phyloP scores from a whole-genome alignment of 1,284 basidiomycete species.

The Malassezia globosa region DNA sequence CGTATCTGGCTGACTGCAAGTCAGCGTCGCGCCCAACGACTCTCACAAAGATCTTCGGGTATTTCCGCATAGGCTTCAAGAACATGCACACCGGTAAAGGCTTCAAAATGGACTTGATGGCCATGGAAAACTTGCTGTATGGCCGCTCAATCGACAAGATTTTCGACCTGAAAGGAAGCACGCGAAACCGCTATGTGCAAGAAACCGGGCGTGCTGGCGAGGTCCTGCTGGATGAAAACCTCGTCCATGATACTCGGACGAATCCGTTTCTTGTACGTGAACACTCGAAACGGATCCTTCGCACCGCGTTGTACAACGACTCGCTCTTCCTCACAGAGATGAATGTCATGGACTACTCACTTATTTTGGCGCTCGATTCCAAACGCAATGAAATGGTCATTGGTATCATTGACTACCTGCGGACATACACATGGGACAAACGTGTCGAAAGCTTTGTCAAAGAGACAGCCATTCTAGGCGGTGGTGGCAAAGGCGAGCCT shows the following conservation, averaged over 20 bases:
- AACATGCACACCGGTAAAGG: slow-evolving; percentile 67
- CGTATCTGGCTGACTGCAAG: slow-evolving; percentile 65
- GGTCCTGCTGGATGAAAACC: slow-evolving; percentile 81
- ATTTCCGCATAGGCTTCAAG: slow-evolving; percentile 85
- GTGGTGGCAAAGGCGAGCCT: slow-evolving; percentile 48
- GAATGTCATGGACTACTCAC: slow-evolving; percentile 92
- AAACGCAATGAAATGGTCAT: slow-evolving; percentile 55
- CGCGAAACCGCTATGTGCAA: slow-evolving; percentile 56
- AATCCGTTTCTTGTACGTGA: slow-evolving; percentile 86
- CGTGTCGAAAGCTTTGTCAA: slow-evolving; percentile 96
- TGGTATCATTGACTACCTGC: slow-evolving; percentile 92
- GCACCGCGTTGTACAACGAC: slow-evolving; percentile 83
- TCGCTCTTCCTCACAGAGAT: slow-evolving; percentile 73
- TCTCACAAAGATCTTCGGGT: slow-evolving; percentile 92
- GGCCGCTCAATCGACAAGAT: slow-evolving; percentile 69
- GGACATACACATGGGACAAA: slow-evolving; percentile 95
- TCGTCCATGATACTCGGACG: slow-evolving; percentile 57
- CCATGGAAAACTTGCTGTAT: slow-evolving; percentile 95
- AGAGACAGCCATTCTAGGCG: slow-evolving; percentile 75
- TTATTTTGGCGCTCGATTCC: slow-evolving; percentile 69
- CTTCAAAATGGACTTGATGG: slow-evolving; percentile 84
- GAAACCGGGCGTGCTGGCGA: slow-evolving; percentile 77
- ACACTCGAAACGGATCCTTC: slow-evolving; percentile 81
- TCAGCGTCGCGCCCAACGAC: slow-evolving; percentile 69
- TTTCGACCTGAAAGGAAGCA: slow-evolving; percentile 44